Evolutionary conservation across 2,329 filamentous ascomycete genomes (phyloP), one percentile per base, ranked within the genome.

Genomic region (Alternaria burnsii): DNA sequence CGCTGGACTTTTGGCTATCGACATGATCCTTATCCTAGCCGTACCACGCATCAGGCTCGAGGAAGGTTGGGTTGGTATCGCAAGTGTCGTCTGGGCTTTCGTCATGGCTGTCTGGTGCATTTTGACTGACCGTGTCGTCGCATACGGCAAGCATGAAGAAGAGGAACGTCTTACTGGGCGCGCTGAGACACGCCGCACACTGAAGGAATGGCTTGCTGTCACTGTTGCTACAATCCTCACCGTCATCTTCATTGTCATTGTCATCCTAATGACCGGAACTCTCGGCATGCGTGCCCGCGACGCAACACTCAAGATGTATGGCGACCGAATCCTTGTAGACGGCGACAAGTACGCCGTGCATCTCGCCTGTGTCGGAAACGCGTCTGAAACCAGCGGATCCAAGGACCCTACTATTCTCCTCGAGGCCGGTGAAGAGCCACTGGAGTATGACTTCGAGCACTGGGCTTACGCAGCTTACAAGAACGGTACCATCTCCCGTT

Each of bases 131-230:
- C 86, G 90, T 48, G 88, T 91, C 5, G 95, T 99, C 9, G 86
- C 91, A 71, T 97, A 93, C 91, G 95, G 94, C 58, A 98, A 98
- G 79, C 85, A 84, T 1, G 93, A 97, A 71, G 95, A 98, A 77
- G 95, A 99, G 76, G 90, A 97, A 76, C 88, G 95, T 26, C 83
- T 98, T 20, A 98, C 94, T 0, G 95, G 95, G 11, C 90, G 94
- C 14, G 87, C 91, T 30, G 94, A 99, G 81, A 93, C 91, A 11
- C 87, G 94, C 24, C 88, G 94, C 28, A 91, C 93, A 0, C 78
- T 97, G 5, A 82, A 86, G 42, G 93, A 98, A 81, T 98, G 95
- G 94, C 79, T 89, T 5, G 90, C 89, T 43, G 92, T 99, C 14
- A 81, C 96, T 3, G 73, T 89, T 4, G 90, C 93, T 26, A 93